A percentile compares a stretch with the other conserved stretches of the same genome.
Conservation (phyloP, 768 basidiomycete genomes). For the Russula foetens region DNA sequence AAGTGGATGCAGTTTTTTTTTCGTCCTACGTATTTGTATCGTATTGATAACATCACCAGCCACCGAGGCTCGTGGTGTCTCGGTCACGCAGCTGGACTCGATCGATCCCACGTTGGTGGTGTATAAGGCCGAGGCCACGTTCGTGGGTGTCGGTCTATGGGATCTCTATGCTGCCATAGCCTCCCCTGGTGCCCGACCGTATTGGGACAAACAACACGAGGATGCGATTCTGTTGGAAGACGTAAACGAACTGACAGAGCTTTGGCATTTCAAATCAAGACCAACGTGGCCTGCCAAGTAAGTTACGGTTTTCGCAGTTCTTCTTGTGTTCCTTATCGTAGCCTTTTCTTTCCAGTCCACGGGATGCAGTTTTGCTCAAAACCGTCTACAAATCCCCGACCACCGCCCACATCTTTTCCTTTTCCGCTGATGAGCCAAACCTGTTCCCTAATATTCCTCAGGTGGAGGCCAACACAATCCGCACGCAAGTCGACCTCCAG, state of each 20-base stretch:
- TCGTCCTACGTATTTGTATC: not conserved
- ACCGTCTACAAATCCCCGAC: slow-evolving; percentile 97
- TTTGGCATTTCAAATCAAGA: slow-evolving; percentile 90
- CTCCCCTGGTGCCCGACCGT: slow-evolving; percentile 72
- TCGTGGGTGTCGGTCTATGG: slow-evolving; percentile 94
- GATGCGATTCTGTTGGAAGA: slow-evolving; percentile 83
- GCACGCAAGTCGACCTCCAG: slow-evolving; percentile 95
- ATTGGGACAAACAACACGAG: slow-evolving; percentile 89
- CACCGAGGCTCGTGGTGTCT: slow-evolving; percentile 83
- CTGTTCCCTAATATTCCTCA: slow-evolving; percentile 71
- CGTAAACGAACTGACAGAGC: slow-evolving; percentile 80
- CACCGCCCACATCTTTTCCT: slow-evolving; percentile 90
- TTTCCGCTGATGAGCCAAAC: slow-evolving; percentile 84
- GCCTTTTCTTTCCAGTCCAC: slow-evolving; percentile 47
- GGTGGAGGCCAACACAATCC: slow-evolving; percentile 69
- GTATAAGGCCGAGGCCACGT: slow-evolving; percentile 93
- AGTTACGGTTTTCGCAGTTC: slow-evolving; percentile 32
- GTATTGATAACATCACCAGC: slow-evolving; percentile 33
- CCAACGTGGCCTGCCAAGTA: slow-evolving; percentile 92
- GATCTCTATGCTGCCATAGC: slow-evolving; percentile 83
- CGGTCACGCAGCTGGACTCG: slow-evolving; percentile 91
- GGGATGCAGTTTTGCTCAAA: slow-evolving; percentile 84
- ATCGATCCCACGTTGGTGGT: slow-evolving; percentile 96
- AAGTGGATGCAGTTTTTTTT: slow-evolving; percentile 27
- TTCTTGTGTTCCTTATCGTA: slow-evolving; percentile 15